These are phyloP conservation scores for Pythium rhizo-oryzae DNA, from an alignment of 352 stramenopile species.

Conservation along the genomic window DNA sequence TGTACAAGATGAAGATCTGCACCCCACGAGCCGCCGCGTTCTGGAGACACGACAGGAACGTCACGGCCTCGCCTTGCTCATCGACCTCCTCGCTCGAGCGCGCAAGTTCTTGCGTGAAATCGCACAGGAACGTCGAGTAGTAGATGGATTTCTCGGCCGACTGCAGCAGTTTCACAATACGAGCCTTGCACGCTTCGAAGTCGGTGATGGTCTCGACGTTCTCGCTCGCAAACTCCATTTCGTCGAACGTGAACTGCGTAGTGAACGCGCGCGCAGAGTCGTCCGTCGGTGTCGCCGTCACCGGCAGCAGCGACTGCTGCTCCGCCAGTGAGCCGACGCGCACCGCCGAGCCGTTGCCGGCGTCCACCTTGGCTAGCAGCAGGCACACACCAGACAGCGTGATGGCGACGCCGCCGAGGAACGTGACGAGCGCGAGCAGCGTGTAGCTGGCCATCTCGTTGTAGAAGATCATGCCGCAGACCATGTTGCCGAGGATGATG, in stretches of 20 bases:
- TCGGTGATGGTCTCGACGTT: conserved; percentile 50
- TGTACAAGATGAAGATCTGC: conserved; percentile 73
- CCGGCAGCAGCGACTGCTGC: conserved; percentile 22
- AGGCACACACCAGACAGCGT: conserved; percentile 68
- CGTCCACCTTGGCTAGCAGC: conserved; percentile 60
- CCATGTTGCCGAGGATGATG: conserved; percentile 80
- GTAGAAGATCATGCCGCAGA: conserved; percentile 79
- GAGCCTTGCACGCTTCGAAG: conserved; percentile 66
- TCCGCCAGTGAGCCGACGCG: conserved; percentile 9
- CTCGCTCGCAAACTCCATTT: conserved; percentile 59
- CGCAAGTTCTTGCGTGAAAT: conserved; percentile 62
- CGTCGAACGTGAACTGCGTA: conserved; percentile 53
- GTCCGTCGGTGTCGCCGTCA: neutral
- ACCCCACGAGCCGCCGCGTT: conserved; percentile 64
- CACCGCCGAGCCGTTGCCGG: neutral
- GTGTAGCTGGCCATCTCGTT: conserved; percentile 76
- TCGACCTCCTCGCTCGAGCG: conserved; percentile 19
- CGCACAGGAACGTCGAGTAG: conserved; percentile 84
- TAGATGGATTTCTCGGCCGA: conserved; percentile 63
- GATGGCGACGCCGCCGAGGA: conserved; percentile 54
- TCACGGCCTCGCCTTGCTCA: conserved; percentile 25
- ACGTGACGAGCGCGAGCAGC: conserved; percentile 40
- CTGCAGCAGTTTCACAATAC: conserved; percentile 58
- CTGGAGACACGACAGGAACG: conserved; percentile 64
- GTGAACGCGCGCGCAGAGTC: neutral